These are phyloP conservation scores for Piper betle DNA, from an alignment of 164 flowering plant genomes.

Conservation along the genomic window DNA sequence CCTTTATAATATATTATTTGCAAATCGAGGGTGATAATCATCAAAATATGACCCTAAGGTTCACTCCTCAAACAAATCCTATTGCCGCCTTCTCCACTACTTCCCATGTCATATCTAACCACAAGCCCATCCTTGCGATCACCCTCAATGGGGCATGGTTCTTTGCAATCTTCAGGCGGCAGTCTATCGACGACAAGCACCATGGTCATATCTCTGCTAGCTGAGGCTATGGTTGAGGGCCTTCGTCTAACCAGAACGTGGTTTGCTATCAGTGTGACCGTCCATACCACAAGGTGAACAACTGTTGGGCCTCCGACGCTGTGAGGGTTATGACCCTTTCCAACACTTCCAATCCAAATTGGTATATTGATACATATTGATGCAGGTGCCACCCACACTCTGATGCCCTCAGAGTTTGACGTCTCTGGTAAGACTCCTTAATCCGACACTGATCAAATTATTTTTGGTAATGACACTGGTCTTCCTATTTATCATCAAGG, in stretches of 20 bases:
- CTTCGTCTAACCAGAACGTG: not conserved
- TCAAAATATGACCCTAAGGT: no score
- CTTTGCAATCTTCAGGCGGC: no score
- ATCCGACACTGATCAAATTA: not conserved
- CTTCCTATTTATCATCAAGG: not conserved
- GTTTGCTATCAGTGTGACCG: not conserved
- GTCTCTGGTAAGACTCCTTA: not conserved
- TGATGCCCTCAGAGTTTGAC: not conserved
- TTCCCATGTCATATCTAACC: no score
- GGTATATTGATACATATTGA: not conserved
- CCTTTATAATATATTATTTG: no score
- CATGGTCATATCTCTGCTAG: no score
- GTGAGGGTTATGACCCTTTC: not conserved
- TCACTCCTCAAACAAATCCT: no score
- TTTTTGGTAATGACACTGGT: not conserved
- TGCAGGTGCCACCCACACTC: not conserved
- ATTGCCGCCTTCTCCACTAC: no score
- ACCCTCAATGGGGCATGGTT: no score
- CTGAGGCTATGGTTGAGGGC: no score
- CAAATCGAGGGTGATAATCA: no score
- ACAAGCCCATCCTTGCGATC: no score
- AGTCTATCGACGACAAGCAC: no score
- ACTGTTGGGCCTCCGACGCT: not conserved
- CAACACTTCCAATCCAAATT: not conserved
- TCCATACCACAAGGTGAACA: not conserved